These are phyloP conservation scores for Fusarium ambrosium DNA, from an alignment of 2,329 filamentous ascomycete genomes.

Conservation along the genomic window DNA sequence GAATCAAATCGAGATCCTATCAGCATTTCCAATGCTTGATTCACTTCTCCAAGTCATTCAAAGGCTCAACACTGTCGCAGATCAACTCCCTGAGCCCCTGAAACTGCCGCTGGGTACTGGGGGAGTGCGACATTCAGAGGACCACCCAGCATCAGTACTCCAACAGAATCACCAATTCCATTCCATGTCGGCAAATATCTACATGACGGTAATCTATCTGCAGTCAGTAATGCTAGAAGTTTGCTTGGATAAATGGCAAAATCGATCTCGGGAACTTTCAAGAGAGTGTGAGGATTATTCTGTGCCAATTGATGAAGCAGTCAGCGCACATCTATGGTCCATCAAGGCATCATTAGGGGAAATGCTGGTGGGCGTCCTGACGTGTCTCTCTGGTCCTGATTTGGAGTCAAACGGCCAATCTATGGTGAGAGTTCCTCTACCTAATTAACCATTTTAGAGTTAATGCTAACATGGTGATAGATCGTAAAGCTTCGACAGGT, in stretches of 20 bases:
- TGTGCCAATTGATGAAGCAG: neutral
- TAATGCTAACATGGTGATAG: neutral
- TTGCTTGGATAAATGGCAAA: neutral
- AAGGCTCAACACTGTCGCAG: neutral
- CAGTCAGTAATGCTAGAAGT: neutral
- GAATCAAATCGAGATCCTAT: neutral
- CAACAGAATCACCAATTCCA: neutral
- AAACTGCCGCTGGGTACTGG: neutral
- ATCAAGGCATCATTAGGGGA: neutral
- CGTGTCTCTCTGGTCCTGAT: neutral
- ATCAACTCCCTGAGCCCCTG: neutral
- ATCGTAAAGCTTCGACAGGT: neutral
- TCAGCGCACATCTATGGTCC: neutral
- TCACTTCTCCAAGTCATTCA: neutral
- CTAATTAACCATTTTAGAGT: neutral
- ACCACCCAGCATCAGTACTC: neutral
- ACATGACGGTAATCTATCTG: neutral
- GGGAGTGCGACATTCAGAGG: neutral
- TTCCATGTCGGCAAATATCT: neutral
- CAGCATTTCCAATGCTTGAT: neutral
- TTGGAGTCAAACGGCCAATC: neutral
- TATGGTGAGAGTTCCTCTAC: neutral
- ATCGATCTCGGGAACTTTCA: neutral
- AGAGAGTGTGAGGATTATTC: neutral
- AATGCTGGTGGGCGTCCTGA: neutral